Evolutionary conservation across 2,329 filamentous ascomycete genomes (phyloP).

Genomic region (Calonectria henricotiae): DNA sequence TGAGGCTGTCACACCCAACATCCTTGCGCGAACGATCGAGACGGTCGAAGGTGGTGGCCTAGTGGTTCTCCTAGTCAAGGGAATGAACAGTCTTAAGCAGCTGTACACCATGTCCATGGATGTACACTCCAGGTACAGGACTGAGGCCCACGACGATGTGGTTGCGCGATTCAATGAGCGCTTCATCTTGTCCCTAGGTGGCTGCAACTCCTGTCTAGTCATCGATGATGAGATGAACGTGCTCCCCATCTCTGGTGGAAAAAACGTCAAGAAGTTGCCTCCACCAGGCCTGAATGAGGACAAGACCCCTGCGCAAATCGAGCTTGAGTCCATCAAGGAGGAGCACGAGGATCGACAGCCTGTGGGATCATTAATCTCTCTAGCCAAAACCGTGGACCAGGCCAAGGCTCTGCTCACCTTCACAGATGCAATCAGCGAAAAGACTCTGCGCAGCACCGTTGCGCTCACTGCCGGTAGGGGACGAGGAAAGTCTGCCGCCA

Average conservation of each 20-base stretch:
- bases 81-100: conserved; percentile 97
- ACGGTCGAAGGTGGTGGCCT: conserved; percentile 97
- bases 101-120: conserved; percentile 98
- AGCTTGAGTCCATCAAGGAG: conserved; percentile 91
- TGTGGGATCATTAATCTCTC: conserved; percentile 85
- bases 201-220: conserved; percentile 94
- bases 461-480: conserved; percentile 94
- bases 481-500: conserved; percentile 95
- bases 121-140: conserved; percentile 95
- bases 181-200: conserved; percentile 95
- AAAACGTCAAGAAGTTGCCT: conserved; percentile 87
- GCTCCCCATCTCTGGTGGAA: conserved; percentile 95
- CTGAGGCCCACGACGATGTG: conserved; percentile 95
- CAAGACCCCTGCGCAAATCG: conserved; percentile 80
- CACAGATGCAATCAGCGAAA: conserved; percentile 95
- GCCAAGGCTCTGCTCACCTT: conserved; percentile 98
- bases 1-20: conserved; percentile 96
- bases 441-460: conserved; percentile 94
- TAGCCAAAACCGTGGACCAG: conserved; percentile 94
- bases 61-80: conserved; percentile 91
- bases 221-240: conserved; percentile 99
- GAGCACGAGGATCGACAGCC: conserved; percentile 88
- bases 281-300: conserved; percentile 82
- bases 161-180: conserved; percentile 97
- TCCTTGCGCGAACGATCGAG: conserved; percentile 94